Evolutionary conservation across 225 moss, liverwort and hornwort genomes (phyloP).

Genomic region (Marchantia polymorpha): DNA sequence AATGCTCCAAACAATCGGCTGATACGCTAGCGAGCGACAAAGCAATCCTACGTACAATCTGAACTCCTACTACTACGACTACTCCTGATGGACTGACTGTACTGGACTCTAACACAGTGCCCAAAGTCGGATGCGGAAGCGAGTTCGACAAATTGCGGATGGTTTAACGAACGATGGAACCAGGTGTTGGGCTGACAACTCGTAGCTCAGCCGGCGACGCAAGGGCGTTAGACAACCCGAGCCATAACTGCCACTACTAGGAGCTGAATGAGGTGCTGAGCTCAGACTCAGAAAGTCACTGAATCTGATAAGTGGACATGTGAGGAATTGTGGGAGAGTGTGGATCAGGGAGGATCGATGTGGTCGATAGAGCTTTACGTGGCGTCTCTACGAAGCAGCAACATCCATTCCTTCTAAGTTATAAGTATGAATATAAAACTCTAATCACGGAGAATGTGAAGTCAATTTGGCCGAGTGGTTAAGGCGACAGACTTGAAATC

Average conservation of each 20-base stretch:
- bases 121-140: neutral
- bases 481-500: constrained; percentile 42
- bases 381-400: neutral
- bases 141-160: neutral
- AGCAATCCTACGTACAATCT: too few species aligned
- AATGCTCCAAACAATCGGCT: neutral
- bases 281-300: constrained; percentile 5
- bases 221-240: neutral
- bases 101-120: neutral
- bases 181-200: neutral
- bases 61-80: too few species aligned
- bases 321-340: neutral
- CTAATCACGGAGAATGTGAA: too few species aligned
- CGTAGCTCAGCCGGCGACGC: neutral
- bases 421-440: too few species aligned
- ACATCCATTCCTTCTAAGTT: neutral
- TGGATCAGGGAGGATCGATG: constrained; percentile 24
- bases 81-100: too few species aligned
- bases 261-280: neutral
- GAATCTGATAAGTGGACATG: constrained; percentile 9
- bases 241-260: neutral
- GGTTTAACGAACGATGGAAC: neutral
- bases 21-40: neutral
- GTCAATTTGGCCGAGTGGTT: constrained; percentile 46
- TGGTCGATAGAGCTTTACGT: constrained; percentile 24